Base-by-base conservation (phyloP, 108 stramenopile genomes). In the Nitzschia putrida region DNA sequence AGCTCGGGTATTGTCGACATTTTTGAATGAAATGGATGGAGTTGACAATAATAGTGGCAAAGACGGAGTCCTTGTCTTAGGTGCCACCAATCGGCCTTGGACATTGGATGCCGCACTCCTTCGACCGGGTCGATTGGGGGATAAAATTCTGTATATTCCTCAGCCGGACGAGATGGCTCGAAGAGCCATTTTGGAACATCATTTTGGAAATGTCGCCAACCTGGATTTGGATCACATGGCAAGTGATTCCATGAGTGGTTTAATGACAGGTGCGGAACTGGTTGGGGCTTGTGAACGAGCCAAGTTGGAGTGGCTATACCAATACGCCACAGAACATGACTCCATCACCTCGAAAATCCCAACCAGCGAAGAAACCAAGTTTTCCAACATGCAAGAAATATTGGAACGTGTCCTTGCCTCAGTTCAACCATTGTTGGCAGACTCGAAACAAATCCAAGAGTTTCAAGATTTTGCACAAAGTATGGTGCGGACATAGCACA, bases 11-110 rank as follows among this genome's bases (percentile, higher is more conserved):
- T 66, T 98, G 52, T 95, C 96, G 24, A 97, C 96, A 61, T 93
- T 99, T 53, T 70, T 99, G 55, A 97, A 97, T 57, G 96, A 97
- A 83, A 98, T 98, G 96, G 99, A 99, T 76, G 99, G 99, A 2
- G 90, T 98, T 25, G 85, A 89, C 70, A 84, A 77, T 40, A 56
- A 61, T 7, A 37, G 64, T 18, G 66, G 60, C 9, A 60, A 80
- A 25, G 96, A 96, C 88, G 93, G 97, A 63, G 80, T 97, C 57
- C 43, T 99, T 38, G 94, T 98, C 14, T 45, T 92, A 58, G 91
- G 80, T 29, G 91, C 91, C 13, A 92, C 91, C 14, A 92, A 92
- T 61, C 77, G 86, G 14, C 91, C 87, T 10, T 89, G 87, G 88
- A 90, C 86, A 64, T 64, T 92, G 34, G 91, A 92, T 61, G 79